Base-by-base conservation (phyloP, 2,329 filamentous ascomycete genomes). In the Seiridium cupressi region DNA sequence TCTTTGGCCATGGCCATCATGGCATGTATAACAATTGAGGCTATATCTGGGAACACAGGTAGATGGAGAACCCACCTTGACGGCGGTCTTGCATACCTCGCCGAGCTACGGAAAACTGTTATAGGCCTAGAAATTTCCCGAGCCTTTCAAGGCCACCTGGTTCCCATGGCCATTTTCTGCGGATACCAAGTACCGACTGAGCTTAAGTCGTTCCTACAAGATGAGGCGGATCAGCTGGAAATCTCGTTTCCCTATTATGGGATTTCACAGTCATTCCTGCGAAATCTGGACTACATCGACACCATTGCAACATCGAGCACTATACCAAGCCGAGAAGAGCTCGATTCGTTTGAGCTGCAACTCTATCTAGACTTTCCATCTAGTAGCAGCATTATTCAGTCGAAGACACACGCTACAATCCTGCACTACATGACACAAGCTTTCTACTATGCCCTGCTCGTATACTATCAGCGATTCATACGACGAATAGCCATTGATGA, bases 1-100 rank as follows among this genome's bases (percentile, higher is more conserved):
- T 68, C 77, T 26, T 72, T 77, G 32, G 76, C 74, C 3, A 78
- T 79, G 75, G 74, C 71, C 58, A 66, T 76, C 40, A 70, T 78
- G 35, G 76, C 76, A 2, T 74, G 76, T 60, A 72, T 73, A 11
- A 62, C 63, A 5, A 62, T 68, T 38, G 66, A 69, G 42, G 67
- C 67, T 36, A 64, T 69, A n/a, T 68, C 67, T 3, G 67, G 67
- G 5, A 67, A 59, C 10, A 65, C 66, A 1, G 47, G 56, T 8
- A 62, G 66, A 5, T 69, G 67, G 67, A 53, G 67, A 5, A 65
- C 65, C 3, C 67, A 69, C 26, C 64, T 69, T 46, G 59, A 60
- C 0, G 67, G 67, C 9, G 67, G 66, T 0, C 59, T 69, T 13
- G 67, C 67, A 3, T 69, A 68, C 49, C 63, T 66, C 11, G 58